These are phyloP conservation scores for Claviceps africana DNA, from an alignment of 2,329 filamentous ascomycete genomes.

Conservation along the genomic window DNA sequence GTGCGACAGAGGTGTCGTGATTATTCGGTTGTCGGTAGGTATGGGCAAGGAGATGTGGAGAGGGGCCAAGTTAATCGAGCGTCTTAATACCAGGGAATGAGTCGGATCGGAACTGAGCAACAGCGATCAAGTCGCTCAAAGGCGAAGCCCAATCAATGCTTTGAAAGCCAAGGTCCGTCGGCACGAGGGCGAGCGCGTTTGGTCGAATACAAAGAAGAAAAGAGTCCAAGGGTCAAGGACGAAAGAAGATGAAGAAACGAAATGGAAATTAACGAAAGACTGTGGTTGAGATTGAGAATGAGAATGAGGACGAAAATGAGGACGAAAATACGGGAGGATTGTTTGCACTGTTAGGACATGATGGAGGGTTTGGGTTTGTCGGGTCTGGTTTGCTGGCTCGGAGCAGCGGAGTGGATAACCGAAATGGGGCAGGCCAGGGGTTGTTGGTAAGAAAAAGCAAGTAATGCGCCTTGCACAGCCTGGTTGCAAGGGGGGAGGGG, in stretches of 20 bases:
- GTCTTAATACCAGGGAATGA: not conserved
- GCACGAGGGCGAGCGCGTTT: not conserved
- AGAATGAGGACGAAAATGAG: not conserved
- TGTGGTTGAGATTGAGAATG: constrained; percentile 1
- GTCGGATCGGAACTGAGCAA: not conserved
- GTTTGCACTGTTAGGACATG: not conserved
- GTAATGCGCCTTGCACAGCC: constrained; percentile 1
- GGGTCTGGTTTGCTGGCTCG: not conserved
- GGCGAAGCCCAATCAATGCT: not conserved
- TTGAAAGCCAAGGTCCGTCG: not conserved
- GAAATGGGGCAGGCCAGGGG: not conserved
- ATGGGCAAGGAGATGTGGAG: not conserved
- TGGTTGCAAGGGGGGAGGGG: not conserved
- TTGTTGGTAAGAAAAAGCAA: not conserved
- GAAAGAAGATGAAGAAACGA: not conserved
- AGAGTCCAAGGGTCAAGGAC: not conserved
- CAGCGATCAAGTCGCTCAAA: not conserved
- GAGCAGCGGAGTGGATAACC: not conserved
- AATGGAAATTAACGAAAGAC: constrained; percentile 4
- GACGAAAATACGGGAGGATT: not conserved
- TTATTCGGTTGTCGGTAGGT: not conserved
- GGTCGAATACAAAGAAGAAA: not conserved
- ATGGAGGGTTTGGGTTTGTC: not conserved
- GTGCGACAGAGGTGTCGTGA: not conserved
- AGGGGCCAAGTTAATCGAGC: not conserved